phyloP scores from a whole-genome alignment of 2,329 filamentous ascomycete genomes.

The Coniosporium tulheliwenetii region DNA sequence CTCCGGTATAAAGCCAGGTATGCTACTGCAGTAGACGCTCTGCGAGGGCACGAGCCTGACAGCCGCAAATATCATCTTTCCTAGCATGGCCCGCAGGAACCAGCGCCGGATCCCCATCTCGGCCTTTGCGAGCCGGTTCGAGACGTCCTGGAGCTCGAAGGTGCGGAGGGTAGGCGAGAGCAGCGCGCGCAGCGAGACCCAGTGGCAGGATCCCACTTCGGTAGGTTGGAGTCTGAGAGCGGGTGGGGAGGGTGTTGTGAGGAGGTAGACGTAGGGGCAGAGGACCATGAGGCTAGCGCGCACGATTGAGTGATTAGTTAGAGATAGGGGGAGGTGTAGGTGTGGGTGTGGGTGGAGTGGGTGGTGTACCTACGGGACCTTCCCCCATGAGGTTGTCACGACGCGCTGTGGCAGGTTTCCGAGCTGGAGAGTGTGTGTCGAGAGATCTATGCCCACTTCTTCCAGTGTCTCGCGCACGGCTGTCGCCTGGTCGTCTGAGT shows the following conservation, averaged over 20 bases:
- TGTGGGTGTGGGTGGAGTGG: neutral
- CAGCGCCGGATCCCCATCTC: conserved; percentile 38
- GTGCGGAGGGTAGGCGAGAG: conserved; percentile 45
- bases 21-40: conserved; percentile 40
- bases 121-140: conserved; percentile 42
- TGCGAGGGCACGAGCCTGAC: conserved; percentile 46
- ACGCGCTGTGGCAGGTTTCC: conserved; percentile 51
- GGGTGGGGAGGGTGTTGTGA: conserved; percentile 40
- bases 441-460: conserved; percentile 49
- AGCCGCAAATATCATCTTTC: conserved; percentile 53
- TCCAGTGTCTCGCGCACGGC: conserved; percentile 50
- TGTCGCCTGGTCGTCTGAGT: conserved; percentile 44
- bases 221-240: conserved; percentile 47
- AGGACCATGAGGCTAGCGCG: conserved; percentile 46
- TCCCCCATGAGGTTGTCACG: conserved; percentile 52
- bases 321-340: neutral
- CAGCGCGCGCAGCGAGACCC: conserved; percentile 48
- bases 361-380: conserved; percentile 36
- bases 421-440: conserved; percentile 27
- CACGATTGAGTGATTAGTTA: neutral
- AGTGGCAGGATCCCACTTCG: conserved; percentile 53
- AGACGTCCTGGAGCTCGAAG: conserved; percentile 47
- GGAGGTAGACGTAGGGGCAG: conserved; percentile 51
- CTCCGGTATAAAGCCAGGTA: conserved; percentile 30
- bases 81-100: conserved; percentile 40